These are phyloP conservation scores for Malania oleifera DNA, from an alignment of 164 flowering plant species.

Conservation along the genomic window DNA sequence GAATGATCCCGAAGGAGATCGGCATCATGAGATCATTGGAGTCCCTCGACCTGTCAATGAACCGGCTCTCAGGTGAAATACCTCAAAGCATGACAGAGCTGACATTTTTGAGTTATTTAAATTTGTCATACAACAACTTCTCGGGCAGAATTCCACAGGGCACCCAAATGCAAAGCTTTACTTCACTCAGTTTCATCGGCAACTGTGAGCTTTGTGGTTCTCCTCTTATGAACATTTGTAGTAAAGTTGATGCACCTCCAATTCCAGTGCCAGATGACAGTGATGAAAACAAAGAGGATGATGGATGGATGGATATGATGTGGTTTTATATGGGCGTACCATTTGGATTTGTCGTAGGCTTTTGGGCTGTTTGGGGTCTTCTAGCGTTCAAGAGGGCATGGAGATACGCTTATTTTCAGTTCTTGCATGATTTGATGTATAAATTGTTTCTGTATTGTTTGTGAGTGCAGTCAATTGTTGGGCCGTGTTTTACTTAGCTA, in stretches of 20 bases:
- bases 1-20: constrained; percentile 3
- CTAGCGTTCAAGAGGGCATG: neutral
- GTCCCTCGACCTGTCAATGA: constrained; percentile 11
- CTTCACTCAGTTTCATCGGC: neutral
- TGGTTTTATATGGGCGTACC: neutral
- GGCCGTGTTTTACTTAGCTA: too few species aligned
- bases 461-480: too few species aligned
- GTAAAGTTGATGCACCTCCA: neutral
- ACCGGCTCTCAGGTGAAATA: constrained; percentile 5
- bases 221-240: neutral
- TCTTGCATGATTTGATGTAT: neutral
- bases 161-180: too few species aligned
- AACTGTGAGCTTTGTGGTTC: neutral
- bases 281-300: neutral
- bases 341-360: neutral
- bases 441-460: too few species aligned
- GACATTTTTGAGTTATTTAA: neutral
- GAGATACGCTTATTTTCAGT: neutral
- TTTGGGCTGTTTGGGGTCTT: neutral
- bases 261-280: too few species aligned
- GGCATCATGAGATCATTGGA: constrained; percentile 12
- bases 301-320: neutral
- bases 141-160: constrained; percentile 9
- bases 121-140: constrained; percentile 11
- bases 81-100: constrained; percentile 3